These are phyloP conservation scores for Sarocladiaceae sp. DNA, from an alignment of 2,329 filamentous ascomycete genomes.

Conservation along the genomic window DNA sequence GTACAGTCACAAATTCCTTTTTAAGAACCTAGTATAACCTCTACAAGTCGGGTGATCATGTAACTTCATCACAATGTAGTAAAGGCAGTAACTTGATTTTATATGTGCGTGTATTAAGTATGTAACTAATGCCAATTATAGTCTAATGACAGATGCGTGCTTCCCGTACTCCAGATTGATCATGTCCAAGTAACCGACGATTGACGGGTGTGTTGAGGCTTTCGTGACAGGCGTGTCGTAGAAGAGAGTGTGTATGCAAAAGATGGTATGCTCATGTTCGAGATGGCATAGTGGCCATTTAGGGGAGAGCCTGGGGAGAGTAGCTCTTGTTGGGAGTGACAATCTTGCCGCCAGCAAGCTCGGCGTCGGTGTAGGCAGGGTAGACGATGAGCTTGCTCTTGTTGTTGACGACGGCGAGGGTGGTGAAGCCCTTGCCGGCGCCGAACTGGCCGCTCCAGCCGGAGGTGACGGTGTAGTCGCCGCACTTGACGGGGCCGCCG, in stretches of 20 bases:
- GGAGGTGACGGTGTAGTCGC: constrained; percentile 45
- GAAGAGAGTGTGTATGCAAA: no score
- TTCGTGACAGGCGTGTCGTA: constrained; percentile 1
- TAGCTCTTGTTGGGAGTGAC: constrained; percentile 48
- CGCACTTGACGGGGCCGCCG: constrained; percentile 38
- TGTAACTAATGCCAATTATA: constrained; percentile 4
- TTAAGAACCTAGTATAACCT: no score
- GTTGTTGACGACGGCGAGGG: constrained; percentile 44
- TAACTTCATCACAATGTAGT: background rate
- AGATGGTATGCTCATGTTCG: no score
- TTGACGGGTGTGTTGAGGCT: background rate
- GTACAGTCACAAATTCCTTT: no score
- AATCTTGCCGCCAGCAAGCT: constrained; percentile 38
- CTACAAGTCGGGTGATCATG: no score
- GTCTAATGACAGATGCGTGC: background rate
- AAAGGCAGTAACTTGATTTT: background rate
- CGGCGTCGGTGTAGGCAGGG: constrained; percentile 49
- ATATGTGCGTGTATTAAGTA: background rate
- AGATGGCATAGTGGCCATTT: no score
- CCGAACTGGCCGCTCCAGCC: constrained; percentile 56
- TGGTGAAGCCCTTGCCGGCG: constrained; percentile 47
- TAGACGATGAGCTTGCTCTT: constrained; percentile 40
- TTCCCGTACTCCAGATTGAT: background rate
- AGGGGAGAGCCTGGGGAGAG: constrained; percentile 10
- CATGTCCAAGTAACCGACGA: background rate